phyloP scores from a whole-genome alignment of 2,329 filamentous ascomycete species.

The Xylaria sp. region DNA sequence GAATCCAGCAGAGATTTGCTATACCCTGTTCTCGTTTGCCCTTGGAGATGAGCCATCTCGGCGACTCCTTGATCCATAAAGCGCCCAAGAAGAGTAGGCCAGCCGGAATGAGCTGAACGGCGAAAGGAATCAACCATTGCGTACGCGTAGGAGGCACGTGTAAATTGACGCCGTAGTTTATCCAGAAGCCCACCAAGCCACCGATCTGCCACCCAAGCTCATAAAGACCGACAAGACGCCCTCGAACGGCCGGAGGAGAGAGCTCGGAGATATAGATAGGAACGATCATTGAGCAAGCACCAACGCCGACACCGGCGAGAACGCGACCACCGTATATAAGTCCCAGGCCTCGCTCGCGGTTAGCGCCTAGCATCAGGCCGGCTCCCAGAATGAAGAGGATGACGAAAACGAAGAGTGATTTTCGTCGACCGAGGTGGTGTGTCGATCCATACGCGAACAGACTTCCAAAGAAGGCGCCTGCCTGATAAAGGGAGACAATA shows the following conservation, averaged over 20 bases:
- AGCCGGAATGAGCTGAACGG: constrained; percentile 73
- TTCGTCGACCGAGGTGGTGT: constrained; percentile 74
- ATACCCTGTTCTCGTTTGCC: constrained; percentile 68
- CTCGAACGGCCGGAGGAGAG: constrained; percentile 70
- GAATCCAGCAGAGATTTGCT: constrained; percentile 70
- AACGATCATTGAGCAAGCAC: constrained; percentile 70
- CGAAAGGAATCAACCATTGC: constrained; percentile 74
- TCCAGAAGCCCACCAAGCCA: constrained; percentile 72
- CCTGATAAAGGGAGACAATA: constrained; percentile 84
- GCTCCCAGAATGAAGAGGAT: constrained; percentile 75
- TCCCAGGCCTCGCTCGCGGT: constrained; percentile 69
- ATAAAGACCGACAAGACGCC: constrained; percentile 72
- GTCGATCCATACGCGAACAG: constrained; percentile 72
- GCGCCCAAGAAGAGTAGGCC: constrained; percentile 69
- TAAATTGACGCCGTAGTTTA: constrained; percentile 70
- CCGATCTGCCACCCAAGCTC: constrained; percentile 74
- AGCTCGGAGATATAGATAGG: constrained; percentile 71
- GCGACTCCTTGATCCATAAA: constrained; percentile 72
- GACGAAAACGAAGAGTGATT: constrained; percentile 69
- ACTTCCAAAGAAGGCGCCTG: constrained; percentile 85
- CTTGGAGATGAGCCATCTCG: constrained; percentile 74
- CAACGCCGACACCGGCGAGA: constrained; percentile 71
- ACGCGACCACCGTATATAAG: constrained; percentile 70
- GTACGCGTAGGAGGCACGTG: constrained; percentile 57
- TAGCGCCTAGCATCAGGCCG: constrained; percentile 76